Base-by-base conservation (phyloP, 208 protist genomes). In the Naegleria gruberi region DNA sequence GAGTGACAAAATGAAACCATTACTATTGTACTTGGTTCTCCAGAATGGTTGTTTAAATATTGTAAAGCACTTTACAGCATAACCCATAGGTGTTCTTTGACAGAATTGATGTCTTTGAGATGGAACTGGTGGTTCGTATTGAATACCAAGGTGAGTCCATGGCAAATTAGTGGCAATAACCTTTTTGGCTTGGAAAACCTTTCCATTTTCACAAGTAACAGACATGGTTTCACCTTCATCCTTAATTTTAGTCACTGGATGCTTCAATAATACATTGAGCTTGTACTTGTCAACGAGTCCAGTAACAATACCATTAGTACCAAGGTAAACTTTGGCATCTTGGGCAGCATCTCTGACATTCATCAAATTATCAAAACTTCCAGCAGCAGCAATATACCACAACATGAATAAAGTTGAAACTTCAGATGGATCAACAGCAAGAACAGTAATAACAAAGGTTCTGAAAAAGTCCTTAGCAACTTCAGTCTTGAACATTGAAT, bases 81-180 rank as follows among this genome's bases (percentile, higher is more conserved):
- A 89, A 41, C 10, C 89, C 89, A 81, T 82, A 15, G 89, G 89
- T 7, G 40, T 82, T 55, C 89, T 40, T 44, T 82, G 45, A 46
- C 23, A 30, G 10, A 90, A 34, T 34, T 90, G n/a, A 23, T 82
- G 26, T 73, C 89, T 51, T 43, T 8, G 3, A 7, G 10, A n/a
- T 40, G 55, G 46, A 19, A 90, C 5, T 45, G n/a, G 45, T 34
- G 89, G 89, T 26, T 57, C n/a, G 17, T 46, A 90, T 10, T 87
- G 7, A 34, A 90, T 90, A 81, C 57, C 51, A 19, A 65, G 51
- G 30, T 65, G 51, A 65, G 51, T 65, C 51, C 51, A 65, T 65
- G 51, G 51, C 51, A 65, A 65, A 23, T 65, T 65, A 23, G 51
- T 65, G 30, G 51, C 30, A 19, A 65, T 23, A 23, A 65, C 51